These are phyloP conservation scores for Trypanosoma congolense DNA, from an alignment of 208 protist species.

Conservation along the genomic window DNA sequence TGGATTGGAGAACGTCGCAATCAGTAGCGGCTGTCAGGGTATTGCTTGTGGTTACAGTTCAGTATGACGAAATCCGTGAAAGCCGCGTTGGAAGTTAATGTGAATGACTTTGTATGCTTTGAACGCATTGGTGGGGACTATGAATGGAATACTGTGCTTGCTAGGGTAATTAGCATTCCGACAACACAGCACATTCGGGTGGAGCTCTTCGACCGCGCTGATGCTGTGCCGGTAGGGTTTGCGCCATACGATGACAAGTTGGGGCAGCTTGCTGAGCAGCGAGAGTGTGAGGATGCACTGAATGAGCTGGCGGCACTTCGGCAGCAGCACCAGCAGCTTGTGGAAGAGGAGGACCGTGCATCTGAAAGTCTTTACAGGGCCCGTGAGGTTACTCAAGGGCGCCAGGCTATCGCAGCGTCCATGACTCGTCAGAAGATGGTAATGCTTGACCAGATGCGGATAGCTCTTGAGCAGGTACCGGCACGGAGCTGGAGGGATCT, in stretches of 20 bases:
- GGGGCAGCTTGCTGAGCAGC: conserved; percentile 29
- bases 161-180: conserved; percentile 56
- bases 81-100: conserved; percentile 23
- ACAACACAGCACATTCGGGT: conserved; percentile 52
- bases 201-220: conserved; percentile 48
- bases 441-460: conserved; percentile 41
- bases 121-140: conserved; percentile 44
- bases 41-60: neutral
- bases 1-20: no score
- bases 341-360: conserved; percentile 43
- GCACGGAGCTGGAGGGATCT: conserved; percentile 52
- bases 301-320: conserved; percentile 47
- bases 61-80: neutral
- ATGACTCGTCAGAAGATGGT: conserved; percentile 31
- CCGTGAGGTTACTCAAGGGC: conserved; percentile 42
- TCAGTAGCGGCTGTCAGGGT: no score
- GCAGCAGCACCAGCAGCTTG: conserved; percentile 32
- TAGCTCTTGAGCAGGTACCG: conserved; percentile 29
- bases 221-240: conserved; percentile 30
- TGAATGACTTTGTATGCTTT: conserved; percentile 71
- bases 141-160: conserved; percentile 57
- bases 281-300: conserved; percentile 39
- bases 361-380: conserved; percentile 41
- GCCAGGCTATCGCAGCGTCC: conserved; percentile 33
- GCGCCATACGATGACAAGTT: conserved; percentile 31